Evolutionary conservation across 768 basidiomycete species (phyloP).

Genomic region (Termitomyces sp.): DNA sequence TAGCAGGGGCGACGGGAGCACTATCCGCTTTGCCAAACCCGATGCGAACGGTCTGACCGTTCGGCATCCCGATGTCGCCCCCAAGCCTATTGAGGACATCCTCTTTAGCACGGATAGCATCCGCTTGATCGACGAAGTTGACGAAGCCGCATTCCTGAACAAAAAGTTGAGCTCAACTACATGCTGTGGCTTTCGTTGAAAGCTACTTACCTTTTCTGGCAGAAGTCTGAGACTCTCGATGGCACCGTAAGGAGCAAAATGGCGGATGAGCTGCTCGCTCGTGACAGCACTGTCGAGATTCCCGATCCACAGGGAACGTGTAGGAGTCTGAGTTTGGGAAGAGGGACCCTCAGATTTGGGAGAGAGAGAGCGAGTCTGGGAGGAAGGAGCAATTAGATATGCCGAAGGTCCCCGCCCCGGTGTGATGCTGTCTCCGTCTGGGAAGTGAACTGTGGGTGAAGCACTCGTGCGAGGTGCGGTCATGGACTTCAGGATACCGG

Average conservation of each 20-base stretch:
- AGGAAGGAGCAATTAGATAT: conserved; percentile 68
- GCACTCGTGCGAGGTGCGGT: conserved; percentile 42
- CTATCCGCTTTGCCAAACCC: conserved; percentile 98
- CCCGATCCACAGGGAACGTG: conserved; percentile 97
- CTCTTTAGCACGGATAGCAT: conserved; percentile 97
- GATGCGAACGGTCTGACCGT: conserved; percentile 94
- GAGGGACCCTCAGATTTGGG: conserved; percentile 74
- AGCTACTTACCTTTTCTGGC: conserved; percentile 82
- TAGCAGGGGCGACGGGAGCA: conserved; percentile 87
- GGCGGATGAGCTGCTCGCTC: conserved; percentile 90
- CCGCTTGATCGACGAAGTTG: conserved; percentile 93
- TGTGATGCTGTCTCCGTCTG: conserved; percentile 49
- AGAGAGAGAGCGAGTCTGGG: conserved; percentile 75
- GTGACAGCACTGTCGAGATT: conserved; percentile 95
- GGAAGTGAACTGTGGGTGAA: conserved; percentile 66
- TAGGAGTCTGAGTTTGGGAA: conserved; percentile 87
- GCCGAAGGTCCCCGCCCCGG: conserved; percentile 54
- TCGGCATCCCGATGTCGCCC: conserved; percentile 91
- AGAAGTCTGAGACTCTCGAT: conserved; percentile 94
- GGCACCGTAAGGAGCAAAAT: conserved; percentile 95
- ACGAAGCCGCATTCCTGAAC: conserved; percentile 96
- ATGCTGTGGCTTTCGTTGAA: conserved; percentile 4
- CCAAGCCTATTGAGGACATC: conserved; percentile 95
- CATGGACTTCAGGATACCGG: conserved; percentile 58
- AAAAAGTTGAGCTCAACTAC: conserved; percentile 1